Percentiles rank a stretch among this genome's conserved stretches.
Evolutionary conservation across 1,139 yeast genomes (phyloP).

Genomic region (Magnusiomyces tetraspermus): DNA sequence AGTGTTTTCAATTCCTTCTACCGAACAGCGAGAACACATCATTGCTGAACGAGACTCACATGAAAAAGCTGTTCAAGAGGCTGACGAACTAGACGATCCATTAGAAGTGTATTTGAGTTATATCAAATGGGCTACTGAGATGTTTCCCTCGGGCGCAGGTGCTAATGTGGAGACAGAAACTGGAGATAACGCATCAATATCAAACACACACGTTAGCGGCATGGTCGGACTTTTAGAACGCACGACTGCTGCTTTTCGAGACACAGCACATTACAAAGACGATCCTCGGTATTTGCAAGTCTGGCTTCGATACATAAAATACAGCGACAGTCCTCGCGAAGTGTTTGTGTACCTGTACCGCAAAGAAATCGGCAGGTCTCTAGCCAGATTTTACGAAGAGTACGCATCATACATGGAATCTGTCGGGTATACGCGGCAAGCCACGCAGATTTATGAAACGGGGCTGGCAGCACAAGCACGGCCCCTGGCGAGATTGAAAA

Average conservation of each 20-base stretch:
- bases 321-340: slow-evolving; percentile 63
- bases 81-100: slow-evolving; percentile 72
- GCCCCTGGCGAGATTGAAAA: slow-evolving; percentile 48
- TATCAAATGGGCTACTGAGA: slow-evolving; percentile 59
- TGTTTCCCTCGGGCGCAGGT: slow-evolving; percentile 59
- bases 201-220: slow-evolving; percentile 45
- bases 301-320: slow-evolving; percentile 70
- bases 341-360: slow-evolving; percentile 64
- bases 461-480: slow-evolving; percentile 58
- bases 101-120: slow-evolving; percentile 63
- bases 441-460: slow-evolving; percentile 49
- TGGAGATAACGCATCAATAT: neutral
- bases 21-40: slow-evolving; percentile 21
- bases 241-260: slow-evolving; percentile 63
- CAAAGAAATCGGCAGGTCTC: slow-evolving; percentile 57
- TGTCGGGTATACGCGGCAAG: slow-evolving; percentile 45
- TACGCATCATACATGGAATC: slow-evolving; percentile 61
- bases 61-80: slow-evolving; percentile 37
- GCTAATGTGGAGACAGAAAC: slow-evolving; percentile 18
- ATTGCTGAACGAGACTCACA: slow-evolving; percentile 27
- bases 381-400: slow-evolving; percentile 71
- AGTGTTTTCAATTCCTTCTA: slow-evolving; percentile 33
- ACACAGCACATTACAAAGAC: slow-evolving; percentile 57
- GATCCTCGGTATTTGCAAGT: slow-evolving; percentile 71
- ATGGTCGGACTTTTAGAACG: slow-evolving; percentile 57